phyloP scores from a whole-genome alignment of 345 rosid species.

The Dimocarpus longan region DNA sequence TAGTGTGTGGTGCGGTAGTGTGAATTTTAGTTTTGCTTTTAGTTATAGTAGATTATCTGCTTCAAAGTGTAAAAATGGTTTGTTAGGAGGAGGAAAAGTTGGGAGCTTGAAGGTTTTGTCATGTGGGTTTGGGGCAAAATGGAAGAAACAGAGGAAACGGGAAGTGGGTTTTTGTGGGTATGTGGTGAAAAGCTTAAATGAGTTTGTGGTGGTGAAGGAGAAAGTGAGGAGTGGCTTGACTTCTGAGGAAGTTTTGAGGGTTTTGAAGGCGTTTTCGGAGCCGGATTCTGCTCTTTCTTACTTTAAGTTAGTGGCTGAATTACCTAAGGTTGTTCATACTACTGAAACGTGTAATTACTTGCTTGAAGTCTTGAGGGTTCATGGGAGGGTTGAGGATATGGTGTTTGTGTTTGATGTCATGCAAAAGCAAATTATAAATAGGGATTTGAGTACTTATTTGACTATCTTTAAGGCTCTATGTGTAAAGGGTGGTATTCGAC shows the following conservation, averaged over 20 bases:
- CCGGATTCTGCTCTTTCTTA: slow-evolving; percentile 58
- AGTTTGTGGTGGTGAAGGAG: slow-evolving; percentile 32
- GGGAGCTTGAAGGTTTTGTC: slow-evolving; percentile 35
- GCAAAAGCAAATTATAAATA: slow-evolving; percentile 72
- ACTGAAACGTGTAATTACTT: slow-evolving; percentile 74
- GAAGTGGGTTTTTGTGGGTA: slow-evolving; percentile 33
- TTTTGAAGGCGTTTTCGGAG: slow-evolving; percentile 55
- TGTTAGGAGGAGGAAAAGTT: slow-evolving; percentile 28
- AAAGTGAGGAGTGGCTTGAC: slow-evolving; percentile 37
- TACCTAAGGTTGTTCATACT: slow-evolving; percentile 53
- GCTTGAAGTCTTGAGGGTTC: slow-evolving; percentile 72
- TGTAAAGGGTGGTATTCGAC: slow-evolving; percentile 67
- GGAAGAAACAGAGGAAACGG: slow-evolving; percentile 44
- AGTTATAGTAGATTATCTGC: slow-evolving; percentile 22
- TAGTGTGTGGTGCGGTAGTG: slow-evolving; percentile 37
- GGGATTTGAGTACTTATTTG: slow-evolving; percentile 64
- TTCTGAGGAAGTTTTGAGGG: slow-evolving; percentile 50
- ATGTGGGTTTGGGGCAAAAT: slow-evolving; percentile 32
- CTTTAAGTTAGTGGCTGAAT: slow-evolving; percentile 60
- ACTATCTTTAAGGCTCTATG: slow-evolving; percentile 59
- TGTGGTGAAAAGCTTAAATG: slow-evolving; percentile 37
- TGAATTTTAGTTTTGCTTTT: slow-evolving; percentile 32
- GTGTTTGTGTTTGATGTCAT: slow-evolving; percentile 68
- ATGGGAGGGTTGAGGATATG: slow-evolving; percentile 69
- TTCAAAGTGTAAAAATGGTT: slow-evolving; percentile 25